A percentile compares a stretch with the other conserved stretches of the same genome.
Conservation (phyloP, 176 grass and related monocot genomes). For the Chloris gayana region DNA sequence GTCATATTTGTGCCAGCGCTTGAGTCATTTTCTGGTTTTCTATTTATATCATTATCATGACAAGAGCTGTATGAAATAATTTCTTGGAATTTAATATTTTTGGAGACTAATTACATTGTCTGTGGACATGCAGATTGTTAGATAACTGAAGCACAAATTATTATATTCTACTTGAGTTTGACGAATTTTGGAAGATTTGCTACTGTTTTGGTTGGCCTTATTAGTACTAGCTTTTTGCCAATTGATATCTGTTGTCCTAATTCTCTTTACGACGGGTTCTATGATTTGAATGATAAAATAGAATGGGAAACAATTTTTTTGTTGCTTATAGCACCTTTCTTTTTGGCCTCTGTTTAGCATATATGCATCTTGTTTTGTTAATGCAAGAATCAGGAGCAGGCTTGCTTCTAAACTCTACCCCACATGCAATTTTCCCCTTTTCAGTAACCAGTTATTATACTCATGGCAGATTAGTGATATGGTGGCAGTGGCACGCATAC, state of each 20-base stretch:
- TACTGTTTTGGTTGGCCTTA: constrained; percentile 3
- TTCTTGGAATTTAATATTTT: not conserved
- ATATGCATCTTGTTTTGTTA: not conserved
- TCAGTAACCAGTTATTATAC: constrained; percentile 20
- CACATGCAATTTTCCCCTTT: not conserved
- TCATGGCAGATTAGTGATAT: constrained; percentile 87
- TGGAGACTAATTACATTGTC: not conserved
- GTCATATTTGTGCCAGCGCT: constrained; percentile 4
- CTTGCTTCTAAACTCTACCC: constrained; percentile 3
- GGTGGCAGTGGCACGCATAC: constrained; percentile 78
- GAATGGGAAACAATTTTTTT: not conserved
- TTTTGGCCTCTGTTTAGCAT: constrained; percentile 32
- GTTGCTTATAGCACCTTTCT: not conserved
- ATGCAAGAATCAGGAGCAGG: constrained; percentile 13
- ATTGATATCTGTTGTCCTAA: not conserved
- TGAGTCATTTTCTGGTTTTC: constrained; percentile 24
- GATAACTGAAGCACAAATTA: constrained; percentile 7
- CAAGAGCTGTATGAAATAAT: constrained; percentile 10
- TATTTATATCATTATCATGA: constrained; percentile 4
- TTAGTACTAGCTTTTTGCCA: not conserved
- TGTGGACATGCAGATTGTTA: constrained; percentile 16
- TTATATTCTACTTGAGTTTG: not conserved
- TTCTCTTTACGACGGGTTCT: not conserved
- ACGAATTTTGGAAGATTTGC: not conserved
- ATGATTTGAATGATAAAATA: constrained; percentile 28